Conservation (phyloP, 768 basidiomycete species). For the Mycena vitilis region DNA sequence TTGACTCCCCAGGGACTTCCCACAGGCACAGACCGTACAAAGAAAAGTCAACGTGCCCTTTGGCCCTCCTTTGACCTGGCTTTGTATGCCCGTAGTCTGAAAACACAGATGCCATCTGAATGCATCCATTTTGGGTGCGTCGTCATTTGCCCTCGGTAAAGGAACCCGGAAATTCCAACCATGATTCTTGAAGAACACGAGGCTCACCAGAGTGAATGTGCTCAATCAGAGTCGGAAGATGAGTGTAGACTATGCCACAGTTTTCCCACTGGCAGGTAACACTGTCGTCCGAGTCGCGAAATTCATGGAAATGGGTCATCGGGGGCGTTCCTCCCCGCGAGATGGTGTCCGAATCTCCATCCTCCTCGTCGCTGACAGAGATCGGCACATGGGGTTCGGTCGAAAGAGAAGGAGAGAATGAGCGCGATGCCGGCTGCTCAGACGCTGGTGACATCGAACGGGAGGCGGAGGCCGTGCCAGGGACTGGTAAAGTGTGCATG, state of each 20-base stretch:
- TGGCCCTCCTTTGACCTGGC: too few species aligned
- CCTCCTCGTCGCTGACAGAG: conserved; percentile 30
- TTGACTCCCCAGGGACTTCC: too few species aligned
- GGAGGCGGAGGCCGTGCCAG: conserved; percentile 13
- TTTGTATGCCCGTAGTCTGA: too few species aligned
- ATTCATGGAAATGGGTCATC: conserved; percentile 32
- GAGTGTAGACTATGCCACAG: conserved; percentile 78
- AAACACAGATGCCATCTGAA: too few species aligned
- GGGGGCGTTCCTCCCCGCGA: conserved; percentile 22
- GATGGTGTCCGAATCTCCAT: conserved; percentile 16
- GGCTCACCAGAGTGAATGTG: conserved; percentile 89
- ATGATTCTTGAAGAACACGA: too few species aligned
- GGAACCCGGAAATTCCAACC: too few species aligned
- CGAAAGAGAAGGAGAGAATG: conserved; percentile 11
- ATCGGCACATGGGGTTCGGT: neutral
- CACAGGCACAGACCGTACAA: too few species aligned
- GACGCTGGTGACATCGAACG: conserved; percentile 20
- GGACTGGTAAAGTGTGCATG: conserved; percentile 32
- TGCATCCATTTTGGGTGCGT: too few species aligned
- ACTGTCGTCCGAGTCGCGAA: conserved; percentile 59
- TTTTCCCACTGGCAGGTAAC: conserved; percentile 88
- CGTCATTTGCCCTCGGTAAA: too few species aligned
- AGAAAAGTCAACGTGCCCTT: too few species aligned
- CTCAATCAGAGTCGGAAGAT: conserved; percentile 79
- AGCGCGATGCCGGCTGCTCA: conserved; percentile 14